Percentiles rank a stretch among this genome's conserved stretches.
Evolutionary conservation across 73 alveolate species (phyloP).

Genomic region (Paramecium tetraurelia): DNA sequence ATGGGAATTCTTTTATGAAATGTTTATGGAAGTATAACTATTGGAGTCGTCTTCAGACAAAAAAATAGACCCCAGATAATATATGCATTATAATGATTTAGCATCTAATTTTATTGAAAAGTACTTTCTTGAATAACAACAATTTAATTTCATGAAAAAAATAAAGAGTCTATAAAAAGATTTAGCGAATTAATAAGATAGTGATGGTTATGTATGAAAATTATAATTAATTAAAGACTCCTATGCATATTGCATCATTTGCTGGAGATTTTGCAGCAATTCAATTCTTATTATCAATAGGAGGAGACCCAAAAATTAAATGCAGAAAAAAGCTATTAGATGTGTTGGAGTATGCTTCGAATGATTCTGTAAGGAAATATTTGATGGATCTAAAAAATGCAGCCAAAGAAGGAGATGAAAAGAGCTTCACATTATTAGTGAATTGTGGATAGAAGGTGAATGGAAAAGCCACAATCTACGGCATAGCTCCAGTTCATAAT

Average conservation of each 20-base stretch:
- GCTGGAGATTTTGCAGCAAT: constrained; percentile 78
- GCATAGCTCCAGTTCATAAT: constrained; percentile 87
- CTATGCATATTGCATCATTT: constrained; percentile 77
- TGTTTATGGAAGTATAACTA: constrained; percentile 70
- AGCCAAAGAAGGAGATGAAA: constrained; percentile 75
- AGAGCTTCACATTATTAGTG: constrained; percentile 69
- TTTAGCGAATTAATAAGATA: constrained; percentile 68
- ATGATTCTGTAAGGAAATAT: constrained; percentile 78
- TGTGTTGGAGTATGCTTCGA: constrained; percentile 59
- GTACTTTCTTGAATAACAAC: constrained; percentile 46
- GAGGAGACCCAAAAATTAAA: constrained; percentile 73
- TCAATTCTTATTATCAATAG: constrained; percentile 58
- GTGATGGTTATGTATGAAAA: constrained; percentile 61
- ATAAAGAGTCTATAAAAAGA: constrained; percentile 62
- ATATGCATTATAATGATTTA: constrained; percentile 45
- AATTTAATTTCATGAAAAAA: not conserved
- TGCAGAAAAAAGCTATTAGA: constrained; percentile 47
- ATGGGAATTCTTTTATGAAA: constrained; percentile 63
- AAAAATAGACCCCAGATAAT: constrained; percentile 78
- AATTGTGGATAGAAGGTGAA: constrained; percentile 79
- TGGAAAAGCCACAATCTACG: constrained; percentile 72
- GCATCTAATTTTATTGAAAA: not conserved
- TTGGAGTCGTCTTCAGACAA: constrained; percentile 71
- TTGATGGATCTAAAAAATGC: constrained; percentile 81
- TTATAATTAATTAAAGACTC: constrained; percentile 60